phyloP scores from a whole-genome alignment of 495 filamentous ascomycete genomes.

The Cudoniella acicularis region DNA sequence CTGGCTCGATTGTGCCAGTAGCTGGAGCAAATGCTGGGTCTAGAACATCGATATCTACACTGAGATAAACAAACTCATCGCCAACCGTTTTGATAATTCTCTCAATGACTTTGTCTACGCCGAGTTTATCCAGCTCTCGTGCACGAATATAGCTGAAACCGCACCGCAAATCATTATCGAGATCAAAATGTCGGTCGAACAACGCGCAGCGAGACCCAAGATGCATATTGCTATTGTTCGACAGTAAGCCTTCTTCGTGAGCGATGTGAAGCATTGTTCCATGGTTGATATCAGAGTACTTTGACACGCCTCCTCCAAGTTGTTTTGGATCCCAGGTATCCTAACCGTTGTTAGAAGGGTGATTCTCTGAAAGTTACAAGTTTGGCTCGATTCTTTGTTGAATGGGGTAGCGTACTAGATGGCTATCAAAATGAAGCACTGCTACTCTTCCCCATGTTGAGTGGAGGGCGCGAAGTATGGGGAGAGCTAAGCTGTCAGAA shows the following conservation, averaged over 20 bases:
- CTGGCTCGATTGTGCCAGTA: slow-evolving; percentile 84
- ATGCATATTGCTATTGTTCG: slow-evolving; percentile 80
- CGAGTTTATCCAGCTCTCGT: slow-evolving; percentile 74
- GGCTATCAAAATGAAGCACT: slow-evolving; percentile 63
- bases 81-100: slow-evolving; percentile 73
- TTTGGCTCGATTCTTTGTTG: neutral
- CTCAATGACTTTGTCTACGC: slow-evolving; percentile 66
- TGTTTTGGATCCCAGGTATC: slow-evolving; percentile 45
- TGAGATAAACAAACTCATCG: slow-evolving; percentile 72
- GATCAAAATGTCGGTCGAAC: slow-evolving; percentile 61
- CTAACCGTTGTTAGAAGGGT: too few species aligned
- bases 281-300: slow-evolving; percentile 69
- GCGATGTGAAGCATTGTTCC: slow-evolving; percentile 61
- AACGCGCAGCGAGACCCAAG: slow-evolving; percentile 80
- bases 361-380: too few species aligned
- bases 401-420: slow-evolving; percentile 34
- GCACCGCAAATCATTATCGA: slow-evolving; percentile 78
- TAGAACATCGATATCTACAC: slow-evolving; percentile 84
- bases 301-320: slow-evolving; percentile 22
- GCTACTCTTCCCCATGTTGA: slow-evolving; percentile 46
- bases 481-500: slow-evolving; percentile 29
- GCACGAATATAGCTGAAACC: slow-evolving; percentile 82
- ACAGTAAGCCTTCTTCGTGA: slow-evolving; percentile 60
- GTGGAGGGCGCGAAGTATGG: slow-evolving; percentile 38
- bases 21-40: slow-evolving; percentile 66